Evolutionary conservation across 805 yeast genomes (phyloP).

Genomic region (Candida methanosorbosa): DNA sequence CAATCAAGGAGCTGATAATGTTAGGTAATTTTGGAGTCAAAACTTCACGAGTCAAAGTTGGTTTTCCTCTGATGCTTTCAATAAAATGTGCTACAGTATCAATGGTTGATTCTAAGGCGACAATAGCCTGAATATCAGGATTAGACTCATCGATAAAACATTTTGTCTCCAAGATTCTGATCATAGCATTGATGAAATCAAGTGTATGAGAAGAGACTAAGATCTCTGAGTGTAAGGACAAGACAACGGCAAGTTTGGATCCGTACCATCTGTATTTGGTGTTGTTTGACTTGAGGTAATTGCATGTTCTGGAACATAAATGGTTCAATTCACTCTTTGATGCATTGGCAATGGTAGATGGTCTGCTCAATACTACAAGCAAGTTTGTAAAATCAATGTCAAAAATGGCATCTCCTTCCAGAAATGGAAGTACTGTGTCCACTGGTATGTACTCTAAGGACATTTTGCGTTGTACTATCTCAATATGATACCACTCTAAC

Average conservation of each 20-base stretch:
- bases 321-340: conserved; percentile 42
- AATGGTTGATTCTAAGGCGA: conserved; percentile 25
- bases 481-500: no score
- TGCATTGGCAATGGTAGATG: conserved; percentile 28
- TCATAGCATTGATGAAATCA: conserved; percentile 28
- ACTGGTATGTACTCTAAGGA: neutral
- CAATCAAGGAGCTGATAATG: conserved; percentile 47
- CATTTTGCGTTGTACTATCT: no score
- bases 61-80: conserved; percentile 61
- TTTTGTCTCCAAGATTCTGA: conserved; percentile 32
- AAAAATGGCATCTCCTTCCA: conserved; percentile 16
- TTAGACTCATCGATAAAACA: conserved; percentile 23
- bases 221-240: conserved; percentile 25
- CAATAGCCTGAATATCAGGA: conserved; percentile 14
- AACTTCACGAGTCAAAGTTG: conserved; percentile 75
- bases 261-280: conserved; percentile 52
- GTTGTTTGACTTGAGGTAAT: conserved; percentile 34
- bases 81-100: conserved; percentile 34
- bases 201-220: conserved; percentile 33
- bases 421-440: conserved; percentile 18
- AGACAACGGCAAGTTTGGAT: conserved; percentile 39
- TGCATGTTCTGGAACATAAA: conserved; percentile 34
- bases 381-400: conserved; percentile 15
- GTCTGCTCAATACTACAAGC: conserved; percentile 15
- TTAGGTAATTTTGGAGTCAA: conserved; percentile 70